Evolutionary conservation across 2,329 filamentous ascomycete species (phyloP).

Genomic region (Podosphaera xanthii): DNA sequence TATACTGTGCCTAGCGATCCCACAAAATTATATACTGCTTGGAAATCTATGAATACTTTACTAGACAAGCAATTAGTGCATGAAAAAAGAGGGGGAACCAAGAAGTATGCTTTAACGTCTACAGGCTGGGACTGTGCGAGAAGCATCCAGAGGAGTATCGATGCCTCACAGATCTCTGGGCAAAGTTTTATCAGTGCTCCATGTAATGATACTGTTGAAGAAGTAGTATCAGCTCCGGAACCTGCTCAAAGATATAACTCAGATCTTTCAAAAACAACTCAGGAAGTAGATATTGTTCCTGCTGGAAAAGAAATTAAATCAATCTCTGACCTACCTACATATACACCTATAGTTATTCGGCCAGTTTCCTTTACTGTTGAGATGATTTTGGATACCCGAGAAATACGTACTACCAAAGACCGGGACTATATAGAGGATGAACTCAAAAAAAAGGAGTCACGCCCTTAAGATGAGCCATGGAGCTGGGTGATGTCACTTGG

Average conservation of each 20-base stretch:
- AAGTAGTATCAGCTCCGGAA: slow-evolving; percentile 1
- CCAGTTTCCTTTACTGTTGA: slow-evolving; percentile 48
- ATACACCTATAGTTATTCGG: slow-evolving; percentile 36
- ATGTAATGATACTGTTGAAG: neutral
- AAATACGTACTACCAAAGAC: slow-evolving; percentile 49
- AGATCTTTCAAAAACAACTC: slow-evolving; percentile 1
- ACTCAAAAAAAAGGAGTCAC: slow-evolving; percentile 38
- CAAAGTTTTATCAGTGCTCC: slow-evolving; percentile 4
- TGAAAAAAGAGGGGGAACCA: slow-evolving; percentile 40
- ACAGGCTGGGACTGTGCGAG: slow-evolving; percentile 56
- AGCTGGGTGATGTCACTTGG: slow-evolving; percentile 60
- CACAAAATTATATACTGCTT: slow-evolving; percentile 54
- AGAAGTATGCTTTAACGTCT: slow-evolving; percentile 49
- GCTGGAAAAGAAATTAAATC: slow-evolving; percentile 8
- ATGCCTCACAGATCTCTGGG: slow-evolving; percentile 7
- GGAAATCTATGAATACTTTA: slow-evolving; percentile 63
- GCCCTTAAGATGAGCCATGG: slow-evolving; percentile 43
- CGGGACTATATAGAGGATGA: slow-evolving; percentile 57
- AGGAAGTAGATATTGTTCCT: slow-evolving; percentile 8
- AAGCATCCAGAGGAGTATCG: slow-evolving; percentile 30
- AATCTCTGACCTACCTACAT: slow-evolving; percentile 14
- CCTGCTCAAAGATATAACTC: neutral
- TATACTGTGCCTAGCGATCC: slow-evolving; percentile 45
- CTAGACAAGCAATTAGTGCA: slow-evolving; percentile 51
- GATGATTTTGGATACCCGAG: slow-evolving; percentile 51